These are phyloP conservation scores for Amanita phalloides DNA, from an alignment of 768 basidiomycete species.

Conservation along the genomic window DNA sequence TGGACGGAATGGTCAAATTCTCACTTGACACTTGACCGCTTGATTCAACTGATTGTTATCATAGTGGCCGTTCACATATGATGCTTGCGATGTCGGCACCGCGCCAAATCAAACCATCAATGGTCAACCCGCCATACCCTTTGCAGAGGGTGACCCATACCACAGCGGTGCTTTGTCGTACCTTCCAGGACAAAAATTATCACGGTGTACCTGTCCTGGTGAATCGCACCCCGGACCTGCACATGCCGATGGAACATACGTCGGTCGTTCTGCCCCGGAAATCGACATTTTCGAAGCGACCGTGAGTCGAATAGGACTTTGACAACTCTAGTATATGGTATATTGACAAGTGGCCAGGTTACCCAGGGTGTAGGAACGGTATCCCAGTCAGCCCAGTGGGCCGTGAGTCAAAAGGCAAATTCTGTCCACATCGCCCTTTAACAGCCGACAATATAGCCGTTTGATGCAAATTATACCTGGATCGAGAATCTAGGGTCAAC, in stretches of 20 bases:
- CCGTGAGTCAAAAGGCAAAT: slow-evolving; percentile 29
- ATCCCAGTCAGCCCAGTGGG: slow-evolving; percentile 81
- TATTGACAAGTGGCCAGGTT: slow-evolving; percentile 12
- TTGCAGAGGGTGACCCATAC: slow-evolving; percentile 45
- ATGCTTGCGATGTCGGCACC: slow-evolving; percentile 91
- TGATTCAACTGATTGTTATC: not conserved
- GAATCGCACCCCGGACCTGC: slow-evolving; percentile 86
- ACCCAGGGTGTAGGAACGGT: slow-evolving; percentile 39
- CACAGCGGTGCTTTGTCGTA: slow-evolving; percentile 56
- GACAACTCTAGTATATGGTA: not conserved
- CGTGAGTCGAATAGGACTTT: slow-evolving; percentile 19
- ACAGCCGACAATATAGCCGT: slow-evolving; percentile 46
- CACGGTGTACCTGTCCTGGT: slow-evolving; percentile 78
- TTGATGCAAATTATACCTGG: slow-evolving; percentile 66
- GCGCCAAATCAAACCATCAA: slow-evolving; percentile 71
- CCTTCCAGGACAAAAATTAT: slow-evolving; percentile 81
- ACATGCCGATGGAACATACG: slow-evolving; percentile 65
- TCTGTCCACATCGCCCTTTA: not conserved
- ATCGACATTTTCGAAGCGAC: slow-evolving; percentile 88
- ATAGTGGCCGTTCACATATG: slow-evolving; percentile 78
- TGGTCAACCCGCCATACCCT: slow-evolving; percentile 50
- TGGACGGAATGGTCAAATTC: slow-evolving; percentile 60
- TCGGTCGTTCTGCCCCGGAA: slow-evolving; percentile 79
- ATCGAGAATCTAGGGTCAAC: slow-evolving; percentile 34
- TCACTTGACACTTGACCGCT: not conserved